Percentiles rank a stretch among this genome's conserved stretches.
phyloP scores from a whole-genome alignment of 2,329 filamentous ascomycete species.

The Fusarium sororula region DNA sequence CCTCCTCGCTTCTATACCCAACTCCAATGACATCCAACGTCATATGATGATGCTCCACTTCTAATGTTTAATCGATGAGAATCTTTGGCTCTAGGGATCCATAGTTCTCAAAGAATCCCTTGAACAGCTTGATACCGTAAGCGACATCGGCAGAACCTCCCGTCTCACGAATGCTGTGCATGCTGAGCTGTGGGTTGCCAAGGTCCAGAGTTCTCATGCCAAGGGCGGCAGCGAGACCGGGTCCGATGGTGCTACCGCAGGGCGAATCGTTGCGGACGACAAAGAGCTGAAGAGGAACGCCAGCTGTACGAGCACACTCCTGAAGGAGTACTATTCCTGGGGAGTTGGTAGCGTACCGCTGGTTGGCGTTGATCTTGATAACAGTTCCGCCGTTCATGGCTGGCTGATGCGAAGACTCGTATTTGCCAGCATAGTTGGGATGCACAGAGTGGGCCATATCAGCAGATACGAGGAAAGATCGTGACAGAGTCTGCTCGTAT shows the following conservation, averaged over 20 bases:
- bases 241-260: conserved; percentile 96
- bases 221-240: conserved; percentile 89
- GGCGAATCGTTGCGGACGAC: conserved; percentile 95
- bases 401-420: conserved; percentile 89
- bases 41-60: conserved; percentile 5
- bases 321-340: conserved; percentile 93
- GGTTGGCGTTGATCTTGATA: conserved; percentile 98
- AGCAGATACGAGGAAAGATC: conserved; percentile 92
- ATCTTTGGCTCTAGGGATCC: conserved; percentile 85
- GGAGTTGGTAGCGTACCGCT: conserved; percentile 94
- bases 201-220: conserved; percentile 91
- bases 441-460: conserved; percentile 98
- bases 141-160: conserved; percentile 88
- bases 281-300: conserved; percentile 92
- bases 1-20: conserved; percentile 1
- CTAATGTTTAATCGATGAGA: conserved; percentile 72
- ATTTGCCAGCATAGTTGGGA: conserved; percentile 92
- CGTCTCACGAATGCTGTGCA: conserved; percentile 97
- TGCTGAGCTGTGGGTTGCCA: conserved; percentile 92
- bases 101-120: conserved; percentile 86
- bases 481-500: conserved; percentile 90
- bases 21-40: conserved; percentile 13
- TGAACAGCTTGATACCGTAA: conserved; percentile 85
- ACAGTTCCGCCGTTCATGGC: conserved; percentile 97
- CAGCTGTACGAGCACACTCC: conserved; percentile 78